A percentile compares a stretch with the other conserved stretches of the same genome.
Evolutionary conservation across 2,329 filamentous ascomycete species (phyloP).

Genomic region (Thielaviopsis musarum): DNA sequence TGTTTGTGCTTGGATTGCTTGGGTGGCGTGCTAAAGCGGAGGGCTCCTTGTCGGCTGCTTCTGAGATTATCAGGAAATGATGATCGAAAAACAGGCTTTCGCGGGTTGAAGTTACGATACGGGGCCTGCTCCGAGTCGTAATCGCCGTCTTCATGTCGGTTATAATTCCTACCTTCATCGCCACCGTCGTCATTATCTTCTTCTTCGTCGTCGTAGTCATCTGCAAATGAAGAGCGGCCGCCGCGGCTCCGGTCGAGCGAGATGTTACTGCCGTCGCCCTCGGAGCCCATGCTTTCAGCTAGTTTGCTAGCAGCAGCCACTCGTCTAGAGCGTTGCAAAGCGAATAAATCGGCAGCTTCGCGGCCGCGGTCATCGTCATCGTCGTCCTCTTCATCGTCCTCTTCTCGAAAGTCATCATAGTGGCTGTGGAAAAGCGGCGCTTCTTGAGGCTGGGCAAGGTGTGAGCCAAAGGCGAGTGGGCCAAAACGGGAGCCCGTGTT

Average conservation of each 20-base stretch:
- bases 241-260: conserved; percentile 31
- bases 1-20: conserved; percentile 14
- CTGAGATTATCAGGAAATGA: conserved; percentile 31
- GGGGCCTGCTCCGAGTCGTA: no score
- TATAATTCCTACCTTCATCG: conserved; percentile 11
- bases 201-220: conserved; percentile 11
- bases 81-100: conserved; percentile 5
- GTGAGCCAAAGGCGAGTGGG: conserved; percentile 53
- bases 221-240: conserved; percentile 21
- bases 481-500: conserved; percentile 52
- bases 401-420: conserved; percentile 77
- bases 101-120: conserved; percentile 1
- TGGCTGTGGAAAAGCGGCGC: conserved; percentile 91
- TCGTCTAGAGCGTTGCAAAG: conserved; percentile 72
- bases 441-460: conserved; percentile 54
- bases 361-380: conserved; percentile 81
- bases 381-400: conserved; percentile 60
- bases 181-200: conserved; percentile 16
- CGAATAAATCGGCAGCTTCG: conserved; percentile 87
- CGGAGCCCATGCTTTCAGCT: conserved; percentile 71
- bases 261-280: conserved; percentile 47
- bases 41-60: conserved; percentile 43
- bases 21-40: not conserved
- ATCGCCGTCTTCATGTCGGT: no score
- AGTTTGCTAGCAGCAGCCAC: conserved; percentile 74